Evolutionary conservation across 1,139 yeast species (phyloP), one percentile per base, ranked within the genome.

Genomic region (Yamadazyma atlantica): DNA sequence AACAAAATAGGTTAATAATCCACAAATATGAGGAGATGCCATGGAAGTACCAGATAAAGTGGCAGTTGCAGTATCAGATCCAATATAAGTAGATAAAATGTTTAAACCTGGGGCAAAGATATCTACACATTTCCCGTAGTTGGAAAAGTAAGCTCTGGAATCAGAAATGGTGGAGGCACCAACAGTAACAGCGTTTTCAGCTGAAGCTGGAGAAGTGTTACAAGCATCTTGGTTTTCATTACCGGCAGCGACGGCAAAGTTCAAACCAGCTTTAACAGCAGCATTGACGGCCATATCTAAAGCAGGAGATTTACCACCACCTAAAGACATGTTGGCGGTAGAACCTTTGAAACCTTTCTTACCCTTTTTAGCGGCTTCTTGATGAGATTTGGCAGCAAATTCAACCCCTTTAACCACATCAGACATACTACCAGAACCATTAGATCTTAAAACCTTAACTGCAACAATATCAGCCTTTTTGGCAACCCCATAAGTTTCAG

Each of bases 161-260:
- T 69, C 74, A 28, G 55, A 52, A 36, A 56, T 55, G 41, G 63
- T 66, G 11, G 71, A 53, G 6, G 75, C 74, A 41, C 74, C 75
- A 25, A 69, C 74, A 25, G 73, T 64, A 36, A 69, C 64, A 17
- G 73, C 69, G n/a, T 62, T 62, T 24, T 46, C 52, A 7, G 75
- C 72, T 34, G 69, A 53, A 13, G 74, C 73, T 32, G 75, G 75
- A n/a, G 74, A 68, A 27, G 55, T 54, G 16, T 55, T 54, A 49
- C 74, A 69, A 23, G 75, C 73, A 48, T 69, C 72, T 39, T 58
- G 64, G 44, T 67, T 59, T 38, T 65, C 73, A 40, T 69, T 69
- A 47, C 75, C 75, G 15, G 74, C 74, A 29, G 75, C 73, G 27
- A 69, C 73, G 8, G 73, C 69, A 44, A 69, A 55, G 44, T 68